Evolutionary conservation across 140 eudicot genomes (phyloP), one percentile per base, ranked within the genome.

Genomic region (Anethum foeniculum): DNA sequence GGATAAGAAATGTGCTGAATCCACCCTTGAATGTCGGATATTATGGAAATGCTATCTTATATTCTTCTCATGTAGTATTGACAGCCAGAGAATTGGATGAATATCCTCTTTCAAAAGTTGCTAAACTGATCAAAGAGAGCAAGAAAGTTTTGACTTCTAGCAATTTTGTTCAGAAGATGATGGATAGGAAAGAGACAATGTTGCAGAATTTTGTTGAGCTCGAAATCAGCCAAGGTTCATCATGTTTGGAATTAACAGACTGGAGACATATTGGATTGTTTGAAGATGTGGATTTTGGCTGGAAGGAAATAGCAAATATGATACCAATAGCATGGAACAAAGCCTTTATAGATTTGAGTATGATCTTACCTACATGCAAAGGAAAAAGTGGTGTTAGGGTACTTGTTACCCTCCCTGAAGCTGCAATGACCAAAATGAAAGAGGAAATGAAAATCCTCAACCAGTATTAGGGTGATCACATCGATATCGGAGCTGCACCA

Each of bases 11-110:
- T 5, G 47, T 81, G 8, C 0, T 81, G 19, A 41, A 56, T 75
- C 84, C 84, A 62, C 84, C 84, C 9, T 25, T 81, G 80, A 41
- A 43, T 39, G 25, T 18, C 9, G 84, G 84, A 71, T 81, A 74
- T 32, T 81, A 81, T 13, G 80, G 84, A 34, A 81, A 81, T 62
- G 75, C 76, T 28, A 43, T 74, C 47, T 43, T 75, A 25, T 74
- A 56, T 74, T 77, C 80, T 18, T 27, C 51, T 14, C 75, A 58
- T 13, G 27, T 48, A 60, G 80, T 19, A 7, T 7, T 75, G 32
- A 81, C 84, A 13, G 84, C 71, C 8, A 19, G 43, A 46, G 80
- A 81, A 1, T 77, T 81, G 0, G 28, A 58, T 28, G 76, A 74
- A 28, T 3, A 60, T 27, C 80, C 84, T 30, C 80, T 81, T 19